These are phyloP conservation scores for Paecilomyces dactylethromorphus DNA, from an alignment of 2,329 filamentous ascomycete genomes.

Conservation along the genomic window DNA sequence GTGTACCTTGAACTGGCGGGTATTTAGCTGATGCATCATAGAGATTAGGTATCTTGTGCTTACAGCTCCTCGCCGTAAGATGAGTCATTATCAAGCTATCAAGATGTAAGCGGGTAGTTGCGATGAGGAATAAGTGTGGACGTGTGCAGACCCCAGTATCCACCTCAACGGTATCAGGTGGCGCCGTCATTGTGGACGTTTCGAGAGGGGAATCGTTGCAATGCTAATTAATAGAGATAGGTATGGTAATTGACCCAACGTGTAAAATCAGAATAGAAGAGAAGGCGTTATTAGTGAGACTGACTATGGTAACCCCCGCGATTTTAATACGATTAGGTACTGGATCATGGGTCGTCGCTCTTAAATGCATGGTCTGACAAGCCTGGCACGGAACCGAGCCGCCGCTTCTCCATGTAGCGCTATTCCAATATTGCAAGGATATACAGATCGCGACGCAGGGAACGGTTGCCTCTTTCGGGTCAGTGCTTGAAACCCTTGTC, in stretches of 20 bases:
- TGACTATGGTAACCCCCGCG: not conserved
- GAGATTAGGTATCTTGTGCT: not conserved
- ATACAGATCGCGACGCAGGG: not conserved
- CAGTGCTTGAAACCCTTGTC: not conserved
- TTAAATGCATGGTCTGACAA: not conserved
- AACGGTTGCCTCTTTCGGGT: not conserved
- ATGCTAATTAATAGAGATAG: not conserved
- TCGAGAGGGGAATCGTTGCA: not conserved
- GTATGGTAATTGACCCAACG: not conserved
- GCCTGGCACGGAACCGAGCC: not conserved
- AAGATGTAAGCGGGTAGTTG: not conserved
- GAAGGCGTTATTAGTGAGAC: not conserved
- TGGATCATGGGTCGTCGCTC: not conserved
- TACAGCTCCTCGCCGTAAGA: not conserved
- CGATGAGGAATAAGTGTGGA: not conserved
- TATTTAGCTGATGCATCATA: not conserved
- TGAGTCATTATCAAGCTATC: not conserved
- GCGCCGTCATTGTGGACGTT: not conserved
- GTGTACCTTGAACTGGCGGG: not conserved
- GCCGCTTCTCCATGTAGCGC: not conserved
- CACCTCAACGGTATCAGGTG: not conserved
- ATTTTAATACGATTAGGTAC: not conserved
- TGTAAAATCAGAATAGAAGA: not conserved
- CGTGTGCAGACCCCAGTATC: not conserved
- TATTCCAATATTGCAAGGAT: not conserved